A percentile compares a stretch with the other conserved stretches of the same genome.
Evolutionary conservation across 2,329 filamentous ascomycete genomes (phyloP).

Genomic region (Paraconiothyrium brasiliense): DNA sequence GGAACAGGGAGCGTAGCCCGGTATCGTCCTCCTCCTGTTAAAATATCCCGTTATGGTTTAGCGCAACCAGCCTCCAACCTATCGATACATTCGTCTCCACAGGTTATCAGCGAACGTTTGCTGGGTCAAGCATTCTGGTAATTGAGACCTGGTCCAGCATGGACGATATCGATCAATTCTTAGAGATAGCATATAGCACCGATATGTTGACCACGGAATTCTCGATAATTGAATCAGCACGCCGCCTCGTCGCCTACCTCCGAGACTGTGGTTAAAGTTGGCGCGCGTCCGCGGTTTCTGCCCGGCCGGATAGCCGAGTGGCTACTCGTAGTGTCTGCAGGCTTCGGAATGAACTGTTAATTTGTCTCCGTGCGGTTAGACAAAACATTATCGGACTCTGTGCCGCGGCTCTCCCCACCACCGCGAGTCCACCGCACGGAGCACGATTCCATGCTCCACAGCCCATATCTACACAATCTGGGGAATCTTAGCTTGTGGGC

Average conservation of each 20-base stretch:
- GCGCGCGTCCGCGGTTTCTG: not conserved
- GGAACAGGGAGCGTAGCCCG: not conserved
- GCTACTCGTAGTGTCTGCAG: not conserved
- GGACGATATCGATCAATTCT: not conserved
- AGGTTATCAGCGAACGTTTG: not conserved
- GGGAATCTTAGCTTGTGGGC: constrained; percentile 6
- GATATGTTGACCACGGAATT: not conserved
- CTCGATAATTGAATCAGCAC: not conserved
- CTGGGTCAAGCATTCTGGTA: not conserved
- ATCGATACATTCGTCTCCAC: not conserved
- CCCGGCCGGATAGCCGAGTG: not conserved
- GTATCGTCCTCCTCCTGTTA: constrained; percentile 8
- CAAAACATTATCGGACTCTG: not conserved
- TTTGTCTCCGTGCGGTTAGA: constrained; percentile 8
- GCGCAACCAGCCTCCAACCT: not conserved
- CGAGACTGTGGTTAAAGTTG: not conserved
- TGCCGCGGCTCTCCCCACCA: not conserved
- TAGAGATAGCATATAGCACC: not conserved
- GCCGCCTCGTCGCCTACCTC: constrained; percentile 1
- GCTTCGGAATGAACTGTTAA: not conserved
- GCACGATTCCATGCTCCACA: constrained; percentile 3
- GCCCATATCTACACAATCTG: constrained; percentile 12
- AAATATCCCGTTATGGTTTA: constrained; percentile 9
- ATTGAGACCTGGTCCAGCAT: not conserved
- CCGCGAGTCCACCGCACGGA: constrained; percentile 1